phyloP scores from a whole-genome alignment of 1,139 yeast genomes.

The Geotrichum europaeum region DNA sequence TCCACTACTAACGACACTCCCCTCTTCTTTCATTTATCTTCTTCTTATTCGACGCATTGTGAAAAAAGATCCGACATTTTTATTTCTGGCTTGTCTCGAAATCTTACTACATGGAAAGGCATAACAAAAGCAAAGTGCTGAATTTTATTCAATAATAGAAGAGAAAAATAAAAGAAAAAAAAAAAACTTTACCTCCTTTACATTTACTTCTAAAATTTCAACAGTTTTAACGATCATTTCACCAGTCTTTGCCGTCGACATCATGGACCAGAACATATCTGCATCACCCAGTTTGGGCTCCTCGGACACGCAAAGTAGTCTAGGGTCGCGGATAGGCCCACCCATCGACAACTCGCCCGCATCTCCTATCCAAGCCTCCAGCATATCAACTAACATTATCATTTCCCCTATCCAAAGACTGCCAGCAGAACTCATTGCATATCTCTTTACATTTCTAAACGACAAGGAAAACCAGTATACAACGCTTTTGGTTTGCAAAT shows the following conservation, averaged over 20 bases:
- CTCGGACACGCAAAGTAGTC: neutral
- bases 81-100: neutral
- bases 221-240: neutral
- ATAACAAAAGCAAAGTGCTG: neutral
- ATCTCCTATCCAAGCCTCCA: neutral
- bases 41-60: too few species aligned
- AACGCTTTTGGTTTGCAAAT: conserved; percentile 67
- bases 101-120: neutral
- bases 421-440: conserved; percentile 76
- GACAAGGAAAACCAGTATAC: conserved; percentile 59
- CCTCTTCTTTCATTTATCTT: neutral
- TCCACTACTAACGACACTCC: neutral
- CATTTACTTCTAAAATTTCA: neutral
- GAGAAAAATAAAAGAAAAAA: neutral
- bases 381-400: conserved; percentile 40
- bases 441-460: conserved; percentile 62
- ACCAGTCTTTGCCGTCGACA: neutral
- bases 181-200: neutral
- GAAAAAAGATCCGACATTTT: neutral
- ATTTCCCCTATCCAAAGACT: conserved; percentile 39
- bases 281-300: neutral
- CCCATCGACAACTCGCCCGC: neutral
- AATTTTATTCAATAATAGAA: neutral
- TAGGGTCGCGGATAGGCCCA: neutral
- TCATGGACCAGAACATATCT: neutral